Percentiles rank a stretch among this genome's conserved stretches.
Evolutionary conservation across 192 early-diverging fungal species (phyloP).

Genomic region (Backusella luteola): DNA sequence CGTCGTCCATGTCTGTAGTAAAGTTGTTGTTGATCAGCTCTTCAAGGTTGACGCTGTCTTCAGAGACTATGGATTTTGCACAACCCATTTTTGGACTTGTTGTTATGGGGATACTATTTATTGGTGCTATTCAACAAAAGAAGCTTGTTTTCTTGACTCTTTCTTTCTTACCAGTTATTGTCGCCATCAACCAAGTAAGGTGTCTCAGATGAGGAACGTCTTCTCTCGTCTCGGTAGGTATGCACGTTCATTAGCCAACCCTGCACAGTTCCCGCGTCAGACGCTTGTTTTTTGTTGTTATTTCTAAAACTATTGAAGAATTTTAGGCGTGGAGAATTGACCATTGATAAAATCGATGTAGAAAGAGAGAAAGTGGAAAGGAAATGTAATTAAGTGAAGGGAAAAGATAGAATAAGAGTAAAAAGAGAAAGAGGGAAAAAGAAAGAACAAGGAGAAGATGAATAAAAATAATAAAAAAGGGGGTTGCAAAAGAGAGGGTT

Average conservation of each 20-base stretch:
- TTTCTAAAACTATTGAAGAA: not conserved
- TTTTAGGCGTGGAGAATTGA: not conserved
- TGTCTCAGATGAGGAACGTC: not conserved
- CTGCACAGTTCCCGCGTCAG: constrained; percentile 11
- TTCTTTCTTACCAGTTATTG: not conserved
- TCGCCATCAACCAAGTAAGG: not conserved
- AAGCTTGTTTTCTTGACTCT: not conserved
- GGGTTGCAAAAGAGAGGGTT: not conserved
- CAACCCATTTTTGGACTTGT: not conserved
- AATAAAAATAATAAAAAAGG: not conserved
- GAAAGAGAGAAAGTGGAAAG: not conserved
- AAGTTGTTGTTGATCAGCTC: constrained; percentile 16
- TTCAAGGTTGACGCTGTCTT: constrained; percentile 32
- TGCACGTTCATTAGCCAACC: constrained; percentile 16
- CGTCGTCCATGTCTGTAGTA: constrained; percentile 29
- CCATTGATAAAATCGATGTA: not conserved
- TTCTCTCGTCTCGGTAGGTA: constrained; percentile 4
- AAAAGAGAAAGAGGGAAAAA: not conserved
- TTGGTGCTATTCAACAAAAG: no score
- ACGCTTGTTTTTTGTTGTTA: not conserved
- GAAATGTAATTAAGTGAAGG: not conserved
- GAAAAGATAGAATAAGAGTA: not conserved
- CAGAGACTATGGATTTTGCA: constrained; percentile 10
- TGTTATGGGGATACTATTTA: not conserved
- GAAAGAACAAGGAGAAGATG: constrained; percentile 7